Evolutionary conservation across 2,329 filamentous ascomycete genomes (phyloP), one percentile per base, ranked within the genome.

Genomic region (Penicillium brevicompactum): DNA sequence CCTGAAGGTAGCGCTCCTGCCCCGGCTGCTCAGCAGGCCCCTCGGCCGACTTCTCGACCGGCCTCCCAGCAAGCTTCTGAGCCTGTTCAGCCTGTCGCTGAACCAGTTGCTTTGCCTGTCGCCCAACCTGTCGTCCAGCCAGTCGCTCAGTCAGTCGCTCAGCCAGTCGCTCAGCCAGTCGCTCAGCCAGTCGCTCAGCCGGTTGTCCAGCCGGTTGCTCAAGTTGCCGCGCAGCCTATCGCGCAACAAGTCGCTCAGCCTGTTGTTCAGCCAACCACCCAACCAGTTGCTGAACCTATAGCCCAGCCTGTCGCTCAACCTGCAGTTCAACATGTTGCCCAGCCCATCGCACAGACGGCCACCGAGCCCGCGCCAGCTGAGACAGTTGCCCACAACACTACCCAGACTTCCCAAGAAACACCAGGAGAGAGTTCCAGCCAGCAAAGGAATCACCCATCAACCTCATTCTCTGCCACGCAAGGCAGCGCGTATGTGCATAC

Each of bases 401-500:
- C 34, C 7, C 34, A n/a, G 13, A n/a, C 14, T n/a, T 37, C 34
- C 13, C 13, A 37, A 13, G 34, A 30, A 11, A 31, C 13, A 21
- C 7, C 38, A 9, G 40, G 37, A 14, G 37, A 60, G 16, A 45
- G 52, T 21, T 48, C 37, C 27, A 42, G 47, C 42, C 51, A 50
- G 41, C 50, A 40, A 44, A 53, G 56, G n/a, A 42, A 54, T 50
- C 49, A 30, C 30, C 43, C 34, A 37, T 40, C 57, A 16, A 50
- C 58, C 24, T 22, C 61, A 32, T 49, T 48, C n/a, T 57, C 60
- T 41, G 46, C 59, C 24, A 52, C 55, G 11, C 58, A 60, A 4
- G 67, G 65, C 1, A 55, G 58, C 2, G 48, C 60, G 4, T 72
- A 67, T 52, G 57, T 70, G 7, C 71, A 73, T 38, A 68, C 70